Conservation (phyloP, 2,329 filamentous ascomycete species). For the Tolypocladium inflatum region DNA sequence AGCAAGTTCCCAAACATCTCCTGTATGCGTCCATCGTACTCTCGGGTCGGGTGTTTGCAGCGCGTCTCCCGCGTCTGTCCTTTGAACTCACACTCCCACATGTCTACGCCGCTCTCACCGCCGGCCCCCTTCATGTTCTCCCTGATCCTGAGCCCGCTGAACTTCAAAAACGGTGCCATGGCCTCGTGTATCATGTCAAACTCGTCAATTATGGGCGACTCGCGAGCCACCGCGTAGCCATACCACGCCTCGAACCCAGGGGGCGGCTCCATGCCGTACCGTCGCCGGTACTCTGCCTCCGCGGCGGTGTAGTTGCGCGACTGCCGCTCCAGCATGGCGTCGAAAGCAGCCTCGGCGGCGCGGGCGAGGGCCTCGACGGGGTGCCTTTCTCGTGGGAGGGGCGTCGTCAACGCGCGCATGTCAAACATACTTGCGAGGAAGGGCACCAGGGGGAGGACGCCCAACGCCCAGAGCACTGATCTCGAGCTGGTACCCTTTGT, state of each 20-base stretch:
- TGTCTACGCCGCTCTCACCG: conserved; percentile 15
- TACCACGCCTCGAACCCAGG: conserved; percentile 37
- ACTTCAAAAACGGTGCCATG: conserved; percentile 28
- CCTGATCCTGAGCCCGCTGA: conserved; percentile 24
- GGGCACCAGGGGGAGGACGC: conserved; percentile 18
- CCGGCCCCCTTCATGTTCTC: conserved; percentile 15
- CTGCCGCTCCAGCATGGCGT: conserved; percentile 21
- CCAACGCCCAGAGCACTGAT: conserved; percentile 19
- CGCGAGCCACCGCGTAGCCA: conserved; percentile 25
- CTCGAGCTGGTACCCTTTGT: conserved; percentile 18
- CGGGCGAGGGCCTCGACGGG: conserved; percentile 24
- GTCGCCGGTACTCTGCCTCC: conserved; percentile 28
- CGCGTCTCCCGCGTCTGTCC: conserved; percentile 13
- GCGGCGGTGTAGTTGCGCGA: conserved; percentile 27
- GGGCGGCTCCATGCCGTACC: conserved; percentile 33
- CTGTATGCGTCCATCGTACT: conserved; percentile 22
- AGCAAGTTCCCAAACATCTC: conserved; percentile 21
- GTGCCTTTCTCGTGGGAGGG: conserved; percentile 13
- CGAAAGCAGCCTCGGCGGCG: conserved; percentile 19
- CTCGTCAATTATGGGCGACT: conserved; percentile 39
- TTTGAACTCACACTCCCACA: conserved; percentile 27
- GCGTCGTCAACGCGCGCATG: conserved; percentile 7
- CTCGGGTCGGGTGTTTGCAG: conserved; percentile 18
- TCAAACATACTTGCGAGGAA: conserved; percentile 17
- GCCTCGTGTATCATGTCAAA: conserved; percentile 33